A percentile compares a stretch with the other conserved stretches of the same genome.
Evolutionary conservation across 495 filamentous ascomycete species (phyloP).

Genomic region (Penicillium verhagenii): DNA sequence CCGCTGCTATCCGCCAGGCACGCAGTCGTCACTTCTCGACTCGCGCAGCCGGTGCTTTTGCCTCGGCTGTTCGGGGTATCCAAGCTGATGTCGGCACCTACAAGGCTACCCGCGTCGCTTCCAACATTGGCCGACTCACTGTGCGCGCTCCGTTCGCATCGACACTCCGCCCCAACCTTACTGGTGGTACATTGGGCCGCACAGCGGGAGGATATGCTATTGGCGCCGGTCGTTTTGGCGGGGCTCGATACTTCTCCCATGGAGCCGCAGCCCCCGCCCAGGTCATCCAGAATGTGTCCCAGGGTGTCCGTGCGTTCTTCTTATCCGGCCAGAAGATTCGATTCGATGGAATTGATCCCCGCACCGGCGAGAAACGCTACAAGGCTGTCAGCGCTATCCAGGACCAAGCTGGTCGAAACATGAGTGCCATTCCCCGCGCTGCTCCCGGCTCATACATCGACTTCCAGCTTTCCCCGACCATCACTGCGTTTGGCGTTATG

Average conservation of each 20-base stretch:
- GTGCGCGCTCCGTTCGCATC: conserved; percentile 84
- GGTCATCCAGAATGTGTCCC: conserved; percentile 91
- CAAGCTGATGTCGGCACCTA: conserved; percentile 64
- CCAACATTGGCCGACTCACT: conserved; percentile 63
- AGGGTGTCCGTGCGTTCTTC: conserved; percentile 84
- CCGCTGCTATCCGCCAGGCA: conserved; percentile 68
- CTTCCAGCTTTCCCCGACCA: conserved; percentile 81
- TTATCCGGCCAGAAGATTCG: conserved; percentile 82
- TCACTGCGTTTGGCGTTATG: conserved; percentile 75
- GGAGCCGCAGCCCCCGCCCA: conserved; percentile 79
- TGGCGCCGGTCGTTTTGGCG: conserved; percentile 66
- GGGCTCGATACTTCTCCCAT: conserved; percentile 87
- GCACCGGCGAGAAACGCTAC: conserved; percentile 74
- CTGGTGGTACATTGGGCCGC: conserved; percentile 80
- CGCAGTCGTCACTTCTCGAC: conserved; percentile 76
- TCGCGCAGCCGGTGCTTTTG: conserved; percentile 61
- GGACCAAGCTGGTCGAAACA: conserved; percentile 62
- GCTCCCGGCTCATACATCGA: conserved; percentile 78
- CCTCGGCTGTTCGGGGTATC: conserved; percentile 51
- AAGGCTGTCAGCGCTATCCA: conserved; percentile 67
- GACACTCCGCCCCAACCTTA: conserved; percentile 87
- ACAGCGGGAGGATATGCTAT: conserved; percentile 84
- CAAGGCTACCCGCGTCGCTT: conserved; percentile 63
- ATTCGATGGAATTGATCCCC: conserved; percentile 69
- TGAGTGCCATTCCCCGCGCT: conserved; percentile 50